A percentile compares a stretch with the other conserved stretches of the same genome.
Evolutionary conservation across 164 flowering plant species (phyloP).

Genomic region (Kingdonia uniflora): DNA sequence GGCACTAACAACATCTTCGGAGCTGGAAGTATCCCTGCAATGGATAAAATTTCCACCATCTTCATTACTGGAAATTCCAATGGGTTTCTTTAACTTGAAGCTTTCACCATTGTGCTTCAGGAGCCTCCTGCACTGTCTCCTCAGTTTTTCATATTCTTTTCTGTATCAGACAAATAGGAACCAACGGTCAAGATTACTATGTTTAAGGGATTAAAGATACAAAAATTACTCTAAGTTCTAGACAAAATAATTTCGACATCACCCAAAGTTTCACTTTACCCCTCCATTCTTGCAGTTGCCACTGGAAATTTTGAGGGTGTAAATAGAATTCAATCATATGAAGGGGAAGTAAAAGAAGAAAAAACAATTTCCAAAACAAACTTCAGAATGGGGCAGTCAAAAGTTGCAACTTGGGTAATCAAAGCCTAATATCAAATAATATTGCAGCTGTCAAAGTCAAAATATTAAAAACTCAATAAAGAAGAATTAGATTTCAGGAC

Average conservation of each 20-base stretch:
- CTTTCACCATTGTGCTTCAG: slow-evolving; percentile 13
- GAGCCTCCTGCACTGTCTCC: slow-evolving; percentile 32
- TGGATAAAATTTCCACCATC: slow-evolving; percentile 8
- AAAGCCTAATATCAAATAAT: not conserved
- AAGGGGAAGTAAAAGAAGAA: no score
- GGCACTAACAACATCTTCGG: slow-evolving; percentile 82
- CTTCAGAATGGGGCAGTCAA: no score
- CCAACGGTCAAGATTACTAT: not conserved
- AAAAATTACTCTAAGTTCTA: no score
- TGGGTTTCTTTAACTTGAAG: slow-evolving; percentile 17
- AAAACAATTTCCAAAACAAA: no score
- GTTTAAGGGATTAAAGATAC: not conserved
- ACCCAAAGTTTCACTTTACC: no score
- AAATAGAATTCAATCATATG: no score
- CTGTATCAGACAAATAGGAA: slow-evolving; percentile 18
- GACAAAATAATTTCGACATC: no score
- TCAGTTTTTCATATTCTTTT: slow-evolving; percentile 39
- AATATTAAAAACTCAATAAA: no score
- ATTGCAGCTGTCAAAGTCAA: no score
- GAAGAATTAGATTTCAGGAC: no score
- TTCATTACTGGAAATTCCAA: slow-evolving; percentile 11
- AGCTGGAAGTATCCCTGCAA: slow-evolving; percentile 27
- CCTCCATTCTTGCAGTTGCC: no score
- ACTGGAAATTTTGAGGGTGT: no score
- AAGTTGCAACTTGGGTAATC: not conserved